Conservation (phyloP, 2,329 filamentous ascomycete genomes). For the Colletotrichum sojae region DNA sequence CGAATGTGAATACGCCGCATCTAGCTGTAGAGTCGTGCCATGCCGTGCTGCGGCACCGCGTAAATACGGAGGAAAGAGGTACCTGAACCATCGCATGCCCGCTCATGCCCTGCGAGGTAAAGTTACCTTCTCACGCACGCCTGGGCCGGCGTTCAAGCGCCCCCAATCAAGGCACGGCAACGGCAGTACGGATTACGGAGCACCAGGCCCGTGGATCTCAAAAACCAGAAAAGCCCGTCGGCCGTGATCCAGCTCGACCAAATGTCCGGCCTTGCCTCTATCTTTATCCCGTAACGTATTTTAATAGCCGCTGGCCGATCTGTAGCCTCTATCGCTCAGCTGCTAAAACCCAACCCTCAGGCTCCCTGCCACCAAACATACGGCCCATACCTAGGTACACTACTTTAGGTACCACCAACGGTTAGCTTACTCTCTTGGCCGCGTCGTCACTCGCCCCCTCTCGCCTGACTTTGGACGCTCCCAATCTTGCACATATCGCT, state of each 20-base stretch:
- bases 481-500: not conserved
- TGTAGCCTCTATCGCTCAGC: too few species aligned
- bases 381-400: too few species aligned
- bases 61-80: too few species aligned
- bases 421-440: not conserved
- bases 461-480: not conserved
- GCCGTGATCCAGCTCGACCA: not conserved
- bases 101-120: constrained; percentile 17
- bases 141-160: constrained; percentile 14
- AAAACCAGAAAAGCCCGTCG: not conserved
- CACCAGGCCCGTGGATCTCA: not conserved
- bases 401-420: too few species aligned
- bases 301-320: not conserved
- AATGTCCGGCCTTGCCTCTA: not conserved
- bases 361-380: too few species aligned
- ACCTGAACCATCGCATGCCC: too few species aligned
- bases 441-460: not conserved
- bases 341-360: too few species aligned
- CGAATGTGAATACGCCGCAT: too few species aligned
- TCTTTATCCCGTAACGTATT: not conserved
- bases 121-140: constrained; percentile 24
- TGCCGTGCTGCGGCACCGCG: not conserved
- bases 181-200: not conserved
- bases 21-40: not conserved
- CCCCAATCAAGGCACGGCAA: constrained; percentile 11